Base-by-base conservation (phyloP, 2,329 filamentous ascomycete species). In the Diplocarpon mali region DNA sequence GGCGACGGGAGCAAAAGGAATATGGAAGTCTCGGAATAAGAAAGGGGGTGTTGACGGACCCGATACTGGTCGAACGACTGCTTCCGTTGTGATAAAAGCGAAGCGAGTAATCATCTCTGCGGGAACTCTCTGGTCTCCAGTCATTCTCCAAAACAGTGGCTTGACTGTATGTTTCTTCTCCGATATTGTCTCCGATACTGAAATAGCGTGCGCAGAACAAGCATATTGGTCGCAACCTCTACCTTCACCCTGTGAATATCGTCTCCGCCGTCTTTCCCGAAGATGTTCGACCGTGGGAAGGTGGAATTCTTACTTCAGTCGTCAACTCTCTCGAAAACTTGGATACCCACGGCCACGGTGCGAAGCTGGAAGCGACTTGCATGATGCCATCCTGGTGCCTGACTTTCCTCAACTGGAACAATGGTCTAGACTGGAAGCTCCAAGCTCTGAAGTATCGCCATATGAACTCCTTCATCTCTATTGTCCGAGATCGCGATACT, bases 211-310 rank as follows among this genome's bases (percentile, higher is more conserved):
- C n/a, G 2, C 14, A 50, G 67, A 94, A 93, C 60, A 71, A 72
- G 3, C 79, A 93, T 41, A 80, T 94, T 49, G 89, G 89, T n/a
- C 74, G 72, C 8, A 84, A 95, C 56, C 73, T 95, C 5, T 71
- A 89, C 55, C 62, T 93, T 1, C 89, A 95, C 58, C 89, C 87
- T 2, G 79, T 78, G 57, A 71, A 69, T 57, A 59, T 69, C 9
- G 56, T 78, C 12, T 61, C 63, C 5, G 83, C 74, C 2, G 68
- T 78, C 15, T 86, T 82, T 61, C 70, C 81, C 17, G 70, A 86
- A 46, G 78, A 83, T 15, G 71, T 79, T 20, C 73, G 70, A 13
- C 77, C 78, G 0, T 84, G 80, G 79, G 76, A 79, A 59, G 69
- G 67, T 11, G 73, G 78, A 2, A 87, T 87, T 55, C 75, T 95